phyloP scores from a whole-genome alignment of 2,329 filamentous ascomycete genomes.

The Fusarium neocosmosporiellum region DNA sequence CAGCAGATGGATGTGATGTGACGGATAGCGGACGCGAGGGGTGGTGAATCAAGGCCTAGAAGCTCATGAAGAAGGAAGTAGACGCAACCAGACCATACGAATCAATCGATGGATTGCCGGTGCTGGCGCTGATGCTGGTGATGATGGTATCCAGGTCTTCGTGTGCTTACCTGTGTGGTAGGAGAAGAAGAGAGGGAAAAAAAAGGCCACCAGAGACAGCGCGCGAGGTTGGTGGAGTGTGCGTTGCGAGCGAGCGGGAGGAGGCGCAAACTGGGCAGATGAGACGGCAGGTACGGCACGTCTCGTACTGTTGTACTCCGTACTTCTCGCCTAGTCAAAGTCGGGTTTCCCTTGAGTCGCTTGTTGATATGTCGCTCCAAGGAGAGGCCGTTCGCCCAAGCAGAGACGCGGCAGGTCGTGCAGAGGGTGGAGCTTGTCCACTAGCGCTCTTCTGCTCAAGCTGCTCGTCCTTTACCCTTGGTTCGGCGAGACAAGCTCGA shows the following conservation, averaged over 20 bases:
- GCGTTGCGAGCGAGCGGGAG: constrained; percentile 20
- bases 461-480: background rate
- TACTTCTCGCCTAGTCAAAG: background rate
- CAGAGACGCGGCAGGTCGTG: constrained; percentile 7
- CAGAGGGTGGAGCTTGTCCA: background rate
- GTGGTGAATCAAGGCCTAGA: background rate
- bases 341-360: constrained; percentile 5
- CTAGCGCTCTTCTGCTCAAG: background rate
- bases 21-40: constrained; percentile 1
- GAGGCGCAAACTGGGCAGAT: constrained; percentile 11
- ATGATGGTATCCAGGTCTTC: constrained; percentile 1
- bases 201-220: background rate
- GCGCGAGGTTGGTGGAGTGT: constrained; percentile 17
- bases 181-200: constrained; percentile 5
- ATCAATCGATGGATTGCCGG: constrained; percentile 9
- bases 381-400: background rate
- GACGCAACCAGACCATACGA: constrained; percentile 15
- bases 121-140: background rate
- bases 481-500: constrained; percentile 23
- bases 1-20: constrained; percentile 17
- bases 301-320: constrained; percentile 9
- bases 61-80: background rate
- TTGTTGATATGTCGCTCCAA: constrained; percentile 3
- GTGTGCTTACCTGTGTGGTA: constrained; percentile 34
- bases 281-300: constrained; percentile 16